Evolutionary conservation across 495 filamentous ascomycete genomes (phyloP).

Genomic region (Aspergillus heteromorphus): DNA sequence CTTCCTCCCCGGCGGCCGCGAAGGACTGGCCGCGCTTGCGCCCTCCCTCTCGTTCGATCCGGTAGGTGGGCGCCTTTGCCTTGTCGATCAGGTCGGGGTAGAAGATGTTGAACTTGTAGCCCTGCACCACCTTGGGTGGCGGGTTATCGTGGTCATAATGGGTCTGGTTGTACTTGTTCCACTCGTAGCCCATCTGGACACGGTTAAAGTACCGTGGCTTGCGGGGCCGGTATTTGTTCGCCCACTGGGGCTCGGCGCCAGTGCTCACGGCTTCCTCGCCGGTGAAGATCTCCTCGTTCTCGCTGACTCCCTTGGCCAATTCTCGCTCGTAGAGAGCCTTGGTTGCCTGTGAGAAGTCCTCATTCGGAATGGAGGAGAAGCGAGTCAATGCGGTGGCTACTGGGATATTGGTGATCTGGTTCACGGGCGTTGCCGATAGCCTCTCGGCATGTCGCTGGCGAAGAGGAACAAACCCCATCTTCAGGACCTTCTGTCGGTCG

Average conservation of each 20-base stretch:
- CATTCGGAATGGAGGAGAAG: constrained; percentile 69
- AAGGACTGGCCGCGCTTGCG: constrained; percentile 85
- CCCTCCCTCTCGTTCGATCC: constrained; percentile 88
- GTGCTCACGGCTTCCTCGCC: constrained; percentile 76
- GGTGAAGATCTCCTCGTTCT: constrained; percentile 95
- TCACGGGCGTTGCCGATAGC: constrained; percentile 30
- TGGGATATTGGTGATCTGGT: constrained; percentile 24
- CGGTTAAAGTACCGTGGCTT: constrained; percentile 98
- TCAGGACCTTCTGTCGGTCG: constrained; percentile 59
- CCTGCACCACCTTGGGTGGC: constrained; percentile 95
- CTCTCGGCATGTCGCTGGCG: constrained; percentile 50
- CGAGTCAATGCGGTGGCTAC: constrained; percentile 53
- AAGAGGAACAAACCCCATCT: constrained; percentile 64
- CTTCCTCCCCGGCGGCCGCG: constrained; percentile 93
- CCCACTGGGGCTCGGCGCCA: constrained; percentile 69
- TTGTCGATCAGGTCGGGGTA: constrained; percentile 99
- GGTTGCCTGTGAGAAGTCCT: constrained; percentile 87
- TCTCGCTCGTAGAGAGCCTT: constrained; percentile 90
- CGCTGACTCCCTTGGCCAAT: constrained; percentile 82
- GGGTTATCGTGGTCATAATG: constrained; percentile 99
- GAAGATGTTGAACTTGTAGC: constrained; percentile 99
- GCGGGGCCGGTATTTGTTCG: constrained; percentile 80
- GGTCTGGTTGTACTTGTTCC: constrained; percentile 99
- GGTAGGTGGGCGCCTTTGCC: constrained; percentile 86
- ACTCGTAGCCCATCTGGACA: constrained; percentile 98